Conservation (phyloP, 805 yeast species). For the Cyberlindnera meyerae region DNA sequence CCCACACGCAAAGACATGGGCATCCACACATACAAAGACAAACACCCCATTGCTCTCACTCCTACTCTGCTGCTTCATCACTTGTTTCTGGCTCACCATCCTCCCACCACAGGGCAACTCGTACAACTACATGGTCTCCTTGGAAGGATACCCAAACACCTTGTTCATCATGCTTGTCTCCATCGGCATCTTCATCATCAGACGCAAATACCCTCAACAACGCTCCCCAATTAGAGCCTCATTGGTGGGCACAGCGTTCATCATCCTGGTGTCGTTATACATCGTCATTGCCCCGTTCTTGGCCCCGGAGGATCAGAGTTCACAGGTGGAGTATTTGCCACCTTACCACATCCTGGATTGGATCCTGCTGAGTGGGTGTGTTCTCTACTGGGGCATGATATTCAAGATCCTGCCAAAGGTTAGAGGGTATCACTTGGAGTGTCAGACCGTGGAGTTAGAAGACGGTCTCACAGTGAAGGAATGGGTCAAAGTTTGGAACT, state of each 20-base stretch:
- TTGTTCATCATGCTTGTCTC: conserved; percentile 48
- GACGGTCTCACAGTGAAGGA: conserved; percentile 57
- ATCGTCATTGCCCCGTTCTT: conserved; percentile 44
- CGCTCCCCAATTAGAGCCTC: conserved; percentile 50
- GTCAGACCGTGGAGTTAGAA: conserved; percentile 35
- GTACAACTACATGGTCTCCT: conserved; percentile 38
- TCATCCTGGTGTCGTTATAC: conserved; percentile 42
- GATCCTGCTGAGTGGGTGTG: conserved; percentile 37
- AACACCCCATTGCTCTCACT: conserved; percentile 54
- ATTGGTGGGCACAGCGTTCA: conserved; percentile 40
- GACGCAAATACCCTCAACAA: conserved; percentile 44
- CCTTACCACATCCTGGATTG: conserved; percentile 39
- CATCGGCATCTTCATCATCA: conserved; percentile 50
- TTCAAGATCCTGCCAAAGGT: conserved; percentile 45
- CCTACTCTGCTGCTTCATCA: conserved; percentile 28
- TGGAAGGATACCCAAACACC: conserved; percentile 45
- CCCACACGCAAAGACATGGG: conserved; percentile 48
- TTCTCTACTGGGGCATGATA: conserved; percentile 50
- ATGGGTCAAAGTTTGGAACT: conserved; percentile 41
- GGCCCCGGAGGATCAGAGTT: conserved; percentile 26
- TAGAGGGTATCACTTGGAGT: conserved; percentile 41
- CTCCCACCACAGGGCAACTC: conserved; percentile 33
- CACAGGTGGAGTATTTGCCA: conserved; percentile 21
- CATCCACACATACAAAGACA: conserved; percentile 46
- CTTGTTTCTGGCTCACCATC: conserved; percentile 29